Percentiles rank a stretch among this genome's conserved stretches.
phyloP scores from a whole-genome alignment of 306 rosid genomes.

The Prunus fruticosa region DNA sequence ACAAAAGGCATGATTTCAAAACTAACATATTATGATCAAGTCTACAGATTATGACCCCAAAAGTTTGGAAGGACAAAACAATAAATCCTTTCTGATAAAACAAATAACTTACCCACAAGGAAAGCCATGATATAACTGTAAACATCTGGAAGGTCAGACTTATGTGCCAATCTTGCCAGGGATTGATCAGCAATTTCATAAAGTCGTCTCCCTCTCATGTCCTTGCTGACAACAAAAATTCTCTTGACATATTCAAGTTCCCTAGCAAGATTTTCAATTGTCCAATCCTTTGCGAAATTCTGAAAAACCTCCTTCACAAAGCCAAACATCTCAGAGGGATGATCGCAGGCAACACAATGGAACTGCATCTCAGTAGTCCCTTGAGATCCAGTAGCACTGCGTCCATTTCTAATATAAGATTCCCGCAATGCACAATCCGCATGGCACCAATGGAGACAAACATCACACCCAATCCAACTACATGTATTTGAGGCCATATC shows the following conservation, averaged over 20 bases:
- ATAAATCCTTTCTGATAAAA: constrained; percentile 9
- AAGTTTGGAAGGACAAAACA: background rate
- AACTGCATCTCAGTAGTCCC: constrained; percentile 93
- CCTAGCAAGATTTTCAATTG: constrained; percentile 68
- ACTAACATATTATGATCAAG: background rate
- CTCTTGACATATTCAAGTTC: constrained; percentile 92
- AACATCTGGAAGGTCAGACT: constrained; percentile 73
- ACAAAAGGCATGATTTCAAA: background rate
- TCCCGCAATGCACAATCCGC: constrained; percentile 83
- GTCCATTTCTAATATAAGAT: constrained; percentile 86
- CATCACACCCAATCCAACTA: constrained; percentile 99
- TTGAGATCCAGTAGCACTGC: constrained; percentile 57
- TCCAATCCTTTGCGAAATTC: constrained; percentile 84
- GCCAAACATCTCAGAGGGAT: constrained; percentile 99
- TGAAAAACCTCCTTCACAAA: constrained; percentile 96
- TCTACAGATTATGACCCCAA: background rate
- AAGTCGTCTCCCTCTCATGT: constrained; percentile 78
- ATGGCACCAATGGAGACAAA: constrained; percentile 98
- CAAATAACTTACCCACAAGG: constrained; percentile 52
- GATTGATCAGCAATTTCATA: constrained; percentile 66
- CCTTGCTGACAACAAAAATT: constrained; percentile 86
- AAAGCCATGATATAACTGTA: constrained; percentile 73
- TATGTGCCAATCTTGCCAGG: constrained; percentile 62
- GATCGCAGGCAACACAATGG: constrained; percentile 95
- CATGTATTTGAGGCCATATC: constrained; percentile 91